A percentile compares a stretch with the other conserved stretches of the same genome.
These are phyloP conservation scores for Phanerochaete carnosa DNA, from an alignment of 768 basidiomycete genomes.

Conservation along the genomic window DNA sequence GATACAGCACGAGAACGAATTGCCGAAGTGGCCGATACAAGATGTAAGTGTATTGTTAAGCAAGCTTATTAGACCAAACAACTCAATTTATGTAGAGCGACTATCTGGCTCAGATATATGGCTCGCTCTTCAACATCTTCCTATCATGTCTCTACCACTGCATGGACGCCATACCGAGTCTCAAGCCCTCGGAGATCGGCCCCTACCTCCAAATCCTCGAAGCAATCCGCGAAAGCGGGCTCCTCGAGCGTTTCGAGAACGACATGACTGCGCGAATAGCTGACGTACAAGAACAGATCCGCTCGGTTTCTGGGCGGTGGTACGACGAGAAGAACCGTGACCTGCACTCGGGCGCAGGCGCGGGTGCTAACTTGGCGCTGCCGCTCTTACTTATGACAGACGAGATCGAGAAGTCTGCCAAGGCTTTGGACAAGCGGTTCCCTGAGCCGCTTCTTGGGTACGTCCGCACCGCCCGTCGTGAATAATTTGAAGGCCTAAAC, in stretches of 20 bases:
- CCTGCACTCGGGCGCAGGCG: conserved; percentile 56
- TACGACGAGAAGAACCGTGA: conserved; percentile 64
- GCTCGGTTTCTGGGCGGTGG: conserved; percentile 54
- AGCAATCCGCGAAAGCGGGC: conserved; percentile 62
- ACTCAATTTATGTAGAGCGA: conserved; percentile 46
- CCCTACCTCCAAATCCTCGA: conserved; percentile 68
- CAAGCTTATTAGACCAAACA: conserved; percentile 28
- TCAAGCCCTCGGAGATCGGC: conserved; percentile 70
- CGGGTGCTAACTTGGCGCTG: conserved; percentile 78
- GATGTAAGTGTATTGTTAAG: conserved; percentile 50
- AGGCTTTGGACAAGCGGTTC: conserved; percentile 84
- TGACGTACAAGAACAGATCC: conserved; percentile 67
- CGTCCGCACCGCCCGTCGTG: conserved; percentile 20
- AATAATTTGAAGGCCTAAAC: not conserved
- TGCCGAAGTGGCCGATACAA: conserved; percentile 73
- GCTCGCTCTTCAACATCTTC: conserved; percentile 80
- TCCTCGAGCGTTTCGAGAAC: conserved; percentile 70
- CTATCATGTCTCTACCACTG: conserved; percentile 80
- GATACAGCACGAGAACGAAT: conserved; percentile 63
- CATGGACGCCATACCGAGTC: conserved; percentile 70
- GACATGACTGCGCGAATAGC: conserved; percentile 64
- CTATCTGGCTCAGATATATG: conserved; percentile 64
- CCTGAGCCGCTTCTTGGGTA: conserved; percentile 80
- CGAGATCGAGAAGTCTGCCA: conserved; percentile 84
- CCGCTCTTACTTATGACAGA: conserved; percentile 82